These are phyloP conservation scores for Oxytropis ochrocephala DNA, from an alignment of 306 rosid species.

Conservation along the genomic window DNA sequence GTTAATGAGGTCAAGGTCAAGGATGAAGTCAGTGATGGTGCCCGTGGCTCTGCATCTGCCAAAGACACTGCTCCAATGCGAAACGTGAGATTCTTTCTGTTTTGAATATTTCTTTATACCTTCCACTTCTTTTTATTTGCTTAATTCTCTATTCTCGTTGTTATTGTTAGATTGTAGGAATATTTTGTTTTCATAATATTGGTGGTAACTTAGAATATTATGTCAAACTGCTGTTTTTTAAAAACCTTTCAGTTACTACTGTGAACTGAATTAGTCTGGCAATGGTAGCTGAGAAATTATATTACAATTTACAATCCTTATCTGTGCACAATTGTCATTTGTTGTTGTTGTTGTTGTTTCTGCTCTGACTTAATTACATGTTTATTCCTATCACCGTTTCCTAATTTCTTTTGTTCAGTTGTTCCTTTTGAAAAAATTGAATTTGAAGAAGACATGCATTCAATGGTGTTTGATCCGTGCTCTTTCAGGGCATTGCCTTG, in stretches of 20 bases:
- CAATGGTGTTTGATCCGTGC: constrained; percentile 14
- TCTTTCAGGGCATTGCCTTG: constrained; percentile 51
- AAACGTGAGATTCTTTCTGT: constrained; percentile 46
- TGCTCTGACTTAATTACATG: not conserved
- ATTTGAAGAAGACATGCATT: constrained; percentile 17
- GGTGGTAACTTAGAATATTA: not conserved
- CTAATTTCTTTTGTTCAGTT: not conserved
- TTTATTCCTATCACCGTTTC: not conserved
- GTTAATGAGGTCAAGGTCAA: constrained; percentile 19
- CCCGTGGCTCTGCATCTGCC: constrained; percentile 26
- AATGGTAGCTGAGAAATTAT: not conserved
- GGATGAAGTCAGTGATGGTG: constrained; percentile 30
- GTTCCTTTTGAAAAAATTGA: not conserved
- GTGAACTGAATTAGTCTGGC: not conserved
- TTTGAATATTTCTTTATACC: not conserved
- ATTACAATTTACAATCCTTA: not conserved
- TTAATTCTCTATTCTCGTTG: not conserved
- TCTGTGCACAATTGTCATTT: not conserved
- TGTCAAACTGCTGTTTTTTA: not conserved
- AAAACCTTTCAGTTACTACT: not conserved
- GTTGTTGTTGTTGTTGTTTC: not conserved
- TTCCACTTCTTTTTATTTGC: not conserved
- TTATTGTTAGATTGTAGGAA: not conserved
- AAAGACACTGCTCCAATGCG: constrained; percentile 40
- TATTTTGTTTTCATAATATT: not conserved